Base-by-base conservation (phyloP, 2,329 filamentous ascomycete genomes). In the Hypoxylon rubiginosum region DNA sequence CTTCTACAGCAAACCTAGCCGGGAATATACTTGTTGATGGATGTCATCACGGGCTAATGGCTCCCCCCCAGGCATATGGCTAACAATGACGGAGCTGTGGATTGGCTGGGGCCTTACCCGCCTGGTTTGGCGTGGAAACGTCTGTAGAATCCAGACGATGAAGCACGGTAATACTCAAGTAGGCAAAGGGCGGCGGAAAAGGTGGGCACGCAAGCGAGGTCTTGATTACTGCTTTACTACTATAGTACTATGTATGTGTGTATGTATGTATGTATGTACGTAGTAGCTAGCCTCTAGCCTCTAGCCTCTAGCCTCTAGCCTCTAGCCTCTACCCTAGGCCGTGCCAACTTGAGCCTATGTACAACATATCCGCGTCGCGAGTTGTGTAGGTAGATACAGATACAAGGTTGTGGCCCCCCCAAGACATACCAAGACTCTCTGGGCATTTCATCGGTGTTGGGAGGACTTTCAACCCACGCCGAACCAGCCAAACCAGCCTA, bases 11-110 rank as follows among this genome's bases (percentile, higher is more conserved):
- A 67, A 69, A 71, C 68, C 63, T 65, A 66, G 68, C 68, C 66
- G 66, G 66, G 66, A 71, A 68, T 63, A 68, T 71, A 71, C 66
- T 55, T 68, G 62, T 68, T 39, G 63, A 66, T 71, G 64, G 63
- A 68, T 66, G 66, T 68, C 66, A 69, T 69, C 64, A 68, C 69
- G 69, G 69, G 67, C 67, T 66, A 71, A 71, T 69, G 67, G 68
- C 63, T 56, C 52, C 52, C 67, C 62, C 53, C 67, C 62, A 70
- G 60, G 52, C 19, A 24, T 50, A 63, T 70, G 68, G 62, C 55
- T 69, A 66, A 67, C 66, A 64, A 69, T 71, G 68, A 69, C 68
- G 66, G 64, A 66, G 62, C 58, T 58, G 66, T 69, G 68, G 66
- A 67, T 69, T 71, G 68, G 68, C 64, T 61, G 53, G 58, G 58